A percentile compares a stretch with the other conserved stretches of the same genome.
phyloP scores from a whole-genome alignment of 2,329 filamentous ascomycete genomes.

The Penicillium brasilianum region DNA sequence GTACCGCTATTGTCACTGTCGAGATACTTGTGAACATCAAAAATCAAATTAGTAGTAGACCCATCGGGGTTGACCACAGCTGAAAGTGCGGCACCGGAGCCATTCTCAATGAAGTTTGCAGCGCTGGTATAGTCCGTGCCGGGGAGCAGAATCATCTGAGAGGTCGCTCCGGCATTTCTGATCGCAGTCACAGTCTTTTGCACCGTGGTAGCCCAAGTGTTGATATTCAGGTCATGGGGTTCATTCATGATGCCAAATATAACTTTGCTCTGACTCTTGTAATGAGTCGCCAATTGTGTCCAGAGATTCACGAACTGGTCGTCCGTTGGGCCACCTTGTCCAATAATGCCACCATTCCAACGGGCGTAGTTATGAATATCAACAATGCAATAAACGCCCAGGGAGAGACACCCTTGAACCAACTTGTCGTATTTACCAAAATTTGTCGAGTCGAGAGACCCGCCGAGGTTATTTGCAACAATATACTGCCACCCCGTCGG shows the following conservation, averaged over 20 bases:
- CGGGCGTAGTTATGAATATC: conserved; percentile 7
- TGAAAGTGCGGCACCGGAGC: conserved; percentile 1
- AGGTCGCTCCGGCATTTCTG: conserved; percentile 1
- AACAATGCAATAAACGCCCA: conserved; percentile 5
- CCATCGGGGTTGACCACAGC: conserved; percentile 3
- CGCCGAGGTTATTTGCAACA: conserved; percentile 2
- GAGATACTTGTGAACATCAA: conserved; percentile 8
- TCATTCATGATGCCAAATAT: conserved; percentile 6
- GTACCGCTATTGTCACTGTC: conserved; percentile 7
- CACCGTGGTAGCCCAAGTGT: neutral
- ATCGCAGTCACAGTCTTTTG: conserved; percentile 6
- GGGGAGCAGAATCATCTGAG: conserved; percentile 5
- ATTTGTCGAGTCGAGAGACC: conserved; percentile 4
- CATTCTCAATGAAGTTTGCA: conserved; percentile 7
- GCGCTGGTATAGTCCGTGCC: conserved; percentile 4
- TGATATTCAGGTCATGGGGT: conserved; percentile 3
- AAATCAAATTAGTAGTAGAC: conserved; percentile 6
- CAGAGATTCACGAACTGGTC: conserved; percentile 5
- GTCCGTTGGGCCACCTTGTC: conserved; percentile 8
- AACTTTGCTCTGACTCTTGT: conserved; percentile 6
- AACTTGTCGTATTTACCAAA: conserved; percentile 7
- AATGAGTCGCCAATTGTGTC: conserved; percentile 4
- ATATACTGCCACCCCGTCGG: neutral
- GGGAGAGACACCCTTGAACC: conserved; percentile 5
- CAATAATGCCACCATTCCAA: conserved; percentile 6